phyloP scores from a whole-genome alignment of 768 basidiomycete genomes.

The Lentinula sp. region DNA sequence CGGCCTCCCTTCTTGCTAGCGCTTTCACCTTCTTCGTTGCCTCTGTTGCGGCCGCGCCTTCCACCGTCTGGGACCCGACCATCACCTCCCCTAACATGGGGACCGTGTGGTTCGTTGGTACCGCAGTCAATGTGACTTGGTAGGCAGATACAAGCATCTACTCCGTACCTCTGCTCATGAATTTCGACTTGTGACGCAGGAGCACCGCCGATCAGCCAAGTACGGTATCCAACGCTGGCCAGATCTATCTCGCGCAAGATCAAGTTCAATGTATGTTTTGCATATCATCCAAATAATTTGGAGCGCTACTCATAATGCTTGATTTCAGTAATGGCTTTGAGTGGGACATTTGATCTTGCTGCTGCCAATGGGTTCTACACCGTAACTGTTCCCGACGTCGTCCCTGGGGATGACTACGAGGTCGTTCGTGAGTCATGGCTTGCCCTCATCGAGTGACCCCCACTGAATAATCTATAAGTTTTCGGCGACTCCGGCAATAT shows the following conservation, averaged over 20 bases:
- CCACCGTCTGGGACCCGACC: neutral
- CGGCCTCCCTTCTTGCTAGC: neutral
- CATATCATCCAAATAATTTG: neutral
- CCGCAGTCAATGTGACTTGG: constrained; percentile 14
- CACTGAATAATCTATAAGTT: constrained; percentile 21
- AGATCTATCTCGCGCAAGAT: constrained; percentile 17
- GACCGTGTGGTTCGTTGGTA: constrained; percentile 3
- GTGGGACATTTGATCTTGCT: constrained; percentile 18
- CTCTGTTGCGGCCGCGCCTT: neutral
- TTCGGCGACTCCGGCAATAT: constrained; percentile 45
- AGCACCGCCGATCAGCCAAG: constrained; percentile 30
- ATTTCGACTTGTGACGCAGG: constrained; percentile 18
- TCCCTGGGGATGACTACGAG: constrained; percentile 23
- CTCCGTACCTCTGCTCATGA: neutral
- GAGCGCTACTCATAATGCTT: neutral
- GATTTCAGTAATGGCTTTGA: neutral
- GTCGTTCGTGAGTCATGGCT: constrained; percentile 33
- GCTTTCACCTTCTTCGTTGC: neutral
- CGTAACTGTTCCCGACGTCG: constrained; percentile 30
- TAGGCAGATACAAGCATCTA: neutral
- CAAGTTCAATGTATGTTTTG: constrained; percentile 25
- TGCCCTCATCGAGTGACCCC: neutral
- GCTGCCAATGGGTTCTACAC: constrained; percentile 27
- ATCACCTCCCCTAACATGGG: constrained; percentile 6
- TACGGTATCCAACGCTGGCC: constrained; percentile 32